phyloP scores from a whole-genome alignment of 2,329 filamentous ascomycete genomes.

The Geosmithia morbida region DNA sequence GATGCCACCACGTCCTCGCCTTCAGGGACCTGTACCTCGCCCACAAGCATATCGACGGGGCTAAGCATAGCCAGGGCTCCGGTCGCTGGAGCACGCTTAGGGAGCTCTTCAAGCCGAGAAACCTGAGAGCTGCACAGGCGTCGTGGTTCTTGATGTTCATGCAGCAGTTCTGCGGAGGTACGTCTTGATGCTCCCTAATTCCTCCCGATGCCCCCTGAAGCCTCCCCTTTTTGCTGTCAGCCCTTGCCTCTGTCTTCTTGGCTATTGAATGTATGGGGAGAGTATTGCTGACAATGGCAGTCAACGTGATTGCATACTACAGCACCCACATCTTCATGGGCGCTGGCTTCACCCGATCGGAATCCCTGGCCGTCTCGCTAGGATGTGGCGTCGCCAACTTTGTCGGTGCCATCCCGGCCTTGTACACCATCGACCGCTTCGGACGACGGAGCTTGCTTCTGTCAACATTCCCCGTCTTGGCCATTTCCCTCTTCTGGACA shows the following conservation, averaged over 20 bases:
- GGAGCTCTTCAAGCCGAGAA: constrained; percentile 9
- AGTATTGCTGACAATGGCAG: constrained; percentile 18
- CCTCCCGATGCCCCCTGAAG: too few relatives aligned
- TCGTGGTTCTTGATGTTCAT: constrained; percentile 20
- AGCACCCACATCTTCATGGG: constrained; percentile 28
- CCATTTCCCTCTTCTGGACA: constrained; percentile 17
- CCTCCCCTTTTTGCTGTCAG: too few relatives aligned
- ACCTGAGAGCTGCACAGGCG: constrained; percentile 15
- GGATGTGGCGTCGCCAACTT: constrained; percentile 43
- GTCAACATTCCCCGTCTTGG: constrained; percentile 52
- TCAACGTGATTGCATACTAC: constrained; percentile 37
- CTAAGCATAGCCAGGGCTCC: constrained; percentile 6
- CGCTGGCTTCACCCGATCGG: constrained; percentile 21
- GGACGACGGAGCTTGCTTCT: constrained; percentile 44
- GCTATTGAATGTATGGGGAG: constrained; percentile 31
- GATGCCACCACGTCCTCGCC: constrained; percentile 30
- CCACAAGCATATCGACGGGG: constrained; percentile 17
- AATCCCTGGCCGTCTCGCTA: constrained; percentile 24
- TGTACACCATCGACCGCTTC: constrained; percentile 51
- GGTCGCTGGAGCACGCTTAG: not conserved
- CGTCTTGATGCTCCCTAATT: constrained; percentile 14
- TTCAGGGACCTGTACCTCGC: constrained; percentile 35
- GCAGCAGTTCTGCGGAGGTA: constrained; percentile 25
- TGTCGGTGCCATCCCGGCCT: constrained; percentile 45
- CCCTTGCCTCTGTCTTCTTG: too few relatives aligned